phyloP scores from a whole-genome alignment of 495 filamentous ascomycete genomes.

The Xylaria scruposa region DNA sequence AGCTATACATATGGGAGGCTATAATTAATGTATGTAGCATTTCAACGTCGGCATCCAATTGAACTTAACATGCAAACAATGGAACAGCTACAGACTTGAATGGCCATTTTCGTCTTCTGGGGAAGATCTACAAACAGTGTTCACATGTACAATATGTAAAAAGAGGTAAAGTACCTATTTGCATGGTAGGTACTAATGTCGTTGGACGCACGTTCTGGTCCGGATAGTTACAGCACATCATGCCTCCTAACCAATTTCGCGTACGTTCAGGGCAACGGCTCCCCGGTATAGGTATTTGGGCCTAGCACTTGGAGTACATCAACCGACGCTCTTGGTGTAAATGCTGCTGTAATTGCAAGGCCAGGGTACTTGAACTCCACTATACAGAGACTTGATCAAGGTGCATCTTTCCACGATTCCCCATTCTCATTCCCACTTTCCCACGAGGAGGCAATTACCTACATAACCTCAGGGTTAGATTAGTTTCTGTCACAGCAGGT shows the following conservation, averaged over 20 bases:
- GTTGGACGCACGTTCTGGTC: neutral
- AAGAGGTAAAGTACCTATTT: too few species aligned
- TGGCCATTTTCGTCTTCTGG: neutral
- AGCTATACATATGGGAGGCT: neutral
- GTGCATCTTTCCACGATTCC: neutral
- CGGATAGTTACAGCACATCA: neutral
- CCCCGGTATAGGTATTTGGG: neutral
- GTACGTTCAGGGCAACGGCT: too few species aligned
- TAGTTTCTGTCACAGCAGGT: neutral
- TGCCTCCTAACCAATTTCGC: too few species aligned
- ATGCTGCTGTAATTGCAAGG: neutral
- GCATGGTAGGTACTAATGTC: too few species aligned
- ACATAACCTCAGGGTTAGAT: neutral
- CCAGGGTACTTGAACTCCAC: neutral
- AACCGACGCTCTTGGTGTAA: neutral
- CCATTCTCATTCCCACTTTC: neutral
- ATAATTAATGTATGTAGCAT: neutral
- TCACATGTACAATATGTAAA: too few species aligned
- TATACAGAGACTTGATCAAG: neutral
- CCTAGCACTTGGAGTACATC: neutral
- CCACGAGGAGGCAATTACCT: constrained; percentile 13
- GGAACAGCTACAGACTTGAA: neutral
- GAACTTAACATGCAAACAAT: neutral
- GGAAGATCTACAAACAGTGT: neutral
- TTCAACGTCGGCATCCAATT: neutral